Conservation (phyloP, 1,284 basidiomycete genomes). For the Anthracocystis setariae region DNA sequence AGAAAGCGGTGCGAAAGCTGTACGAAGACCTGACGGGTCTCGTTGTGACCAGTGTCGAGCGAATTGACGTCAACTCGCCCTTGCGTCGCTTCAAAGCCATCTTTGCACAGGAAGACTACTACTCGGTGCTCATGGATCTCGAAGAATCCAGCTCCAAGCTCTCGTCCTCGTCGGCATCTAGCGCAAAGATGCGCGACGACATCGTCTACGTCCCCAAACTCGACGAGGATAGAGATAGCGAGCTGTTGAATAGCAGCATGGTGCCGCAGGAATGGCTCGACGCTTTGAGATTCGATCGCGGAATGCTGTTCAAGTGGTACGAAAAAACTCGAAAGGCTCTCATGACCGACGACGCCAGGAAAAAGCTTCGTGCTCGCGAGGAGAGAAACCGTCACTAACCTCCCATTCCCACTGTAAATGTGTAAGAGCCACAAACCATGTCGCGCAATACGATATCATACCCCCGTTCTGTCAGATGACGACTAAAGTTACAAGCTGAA, state of each 20-base stretch:
- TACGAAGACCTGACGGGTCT: constrained; percentile 67
- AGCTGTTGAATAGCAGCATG: constrained; percentile 25
- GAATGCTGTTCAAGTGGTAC: constrained; percentile 47
- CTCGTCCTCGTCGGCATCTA: constrained; percentile 1
- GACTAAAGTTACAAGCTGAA: no score
- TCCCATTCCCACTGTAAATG: no score
- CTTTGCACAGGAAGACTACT: constrained; percentile 60
- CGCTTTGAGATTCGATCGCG: constrained; percentile 32
- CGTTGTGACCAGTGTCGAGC: constrained; percentile 53
- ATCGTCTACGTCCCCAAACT: constrained; percentile 62
- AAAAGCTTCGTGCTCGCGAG: constrained; percentile 23
- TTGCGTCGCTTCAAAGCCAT: constrained; percentile 52
- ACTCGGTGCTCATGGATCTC: constrained; percentile 59
- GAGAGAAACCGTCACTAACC: constrained; percentile 17
- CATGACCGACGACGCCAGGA: constrained; percentile 28
- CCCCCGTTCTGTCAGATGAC: constrained; percentile 2
- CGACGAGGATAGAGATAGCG: constrained; percentile 52
- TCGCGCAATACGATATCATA: constrained; percentile 5
- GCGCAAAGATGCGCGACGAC: constrained; percentile 42
- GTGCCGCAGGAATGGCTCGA: constrained; percentile 43
- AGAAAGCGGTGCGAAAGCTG: constrained; percentile 59
- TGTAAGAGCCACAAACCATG: no score
- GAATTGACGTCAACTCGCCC: constrained; percentile 15
- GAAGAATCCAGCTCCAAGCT: constrained; percentile 48
- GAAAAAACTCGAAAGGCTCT: constrained; percentile 42